Evolutionary conservation across 192 early-diverging fungal genomes (phyloP).

Genomic region (Linnemannia hyalina): DNA sequence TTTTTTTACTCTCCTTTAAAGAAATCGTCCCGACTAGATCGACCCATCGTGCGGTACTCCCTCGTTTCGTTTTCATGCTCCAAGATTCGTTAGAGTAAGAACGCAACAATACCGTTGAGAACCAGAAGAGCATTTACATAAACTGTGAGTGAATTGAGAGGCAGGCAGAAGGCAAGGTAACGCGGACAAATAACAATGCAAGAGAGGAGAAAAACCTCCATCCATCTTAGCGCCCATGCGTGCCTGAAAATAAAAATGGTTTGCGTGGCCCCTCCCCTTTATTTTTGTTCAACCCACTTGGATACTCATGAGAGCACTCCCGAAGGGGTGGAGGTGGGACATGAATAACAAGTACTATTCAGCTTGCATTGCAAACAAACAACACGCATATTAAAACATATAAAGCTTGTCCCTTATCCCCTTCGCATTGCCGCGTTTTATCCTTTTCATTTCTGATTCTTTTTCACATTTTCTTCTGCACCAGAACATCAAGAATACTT

Average conservation of each 20-base stretch:
- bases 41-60: too few relatives aligned
- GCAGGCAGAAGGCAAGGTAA: too few relatives aligned
- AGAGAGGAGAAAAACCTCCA: not conserved
- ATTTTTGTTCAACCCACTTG: not conserved
- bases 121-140: too few relatives aligned
- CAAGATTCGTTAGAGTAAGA: too few relatives aligned
- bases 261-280: not conserved
- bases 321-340: not conserved
- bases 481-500: not conserved
- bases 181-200: not conserved
- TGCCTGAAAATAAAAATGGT: constrained; percentile 1
- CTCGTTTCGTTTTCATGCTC: too few relatives aligned
- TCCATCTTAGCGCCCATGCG: not conserved
- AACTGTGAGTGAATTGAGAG: too few relatives aligned
- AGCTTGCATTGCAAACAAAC: not conserved
- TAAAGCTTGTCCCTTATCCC: not conserved
- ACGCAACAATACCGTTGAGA: too few relatives aligned
- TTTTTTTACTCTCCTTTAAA: too few relatives aligned
- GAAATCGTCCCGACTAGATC: too few relatives aligned
- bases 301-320: not conserved
- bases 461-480: constrained; percentile 1
- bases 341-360: not conserved
- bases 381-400: not conserved
- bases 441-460: not conserved
- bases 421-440: not conserved